Evolutionary conservation across 805 yeast species (phyloP), one percentile per base, ranked within the genome.

Genomic region (Kregervanrija pseudodelftensis): DNA sequence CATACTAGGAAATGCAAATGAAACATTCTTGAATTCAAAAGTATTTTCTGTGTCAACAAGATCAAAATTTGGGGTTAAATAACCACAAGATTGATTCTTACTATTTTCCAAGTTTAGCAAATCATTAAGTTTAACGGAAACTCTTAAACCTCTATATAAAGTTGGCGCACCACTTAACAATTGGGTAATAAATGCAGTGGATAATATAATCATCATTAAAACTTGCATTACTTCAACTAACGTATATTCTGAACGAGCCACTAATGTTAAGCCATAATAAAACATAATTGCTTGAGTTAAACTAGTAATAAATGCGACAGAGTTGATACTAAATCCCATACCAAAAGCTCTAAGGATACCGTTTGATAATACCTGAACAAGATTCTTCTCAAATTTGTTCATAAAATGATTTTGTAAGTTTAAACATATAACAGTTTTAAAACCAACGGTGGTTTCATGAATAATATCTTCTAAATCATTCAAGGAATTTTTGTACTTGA

Each of bases 241-340:
- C 0, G 76, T 56, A 57, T 87, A 88, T 39, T 75, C 76, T 0
- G 69, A 71, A 1, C 57, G 51, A 0, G 83, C 77, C 1, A 88
- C 82, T n/a, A 93, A 68, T 39, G 67, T 65, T 69, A 89, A 69
- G 0, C 97, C 97, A 58, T 82, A 89, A 61, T 78, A 90, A 5
- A 88, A 66, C n/a, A 90, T 59, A 1, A 86, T 66, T 2, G 87
- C 82, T 47, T 89, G 88, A 1, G 88, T 79, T 11, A 77, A 59
- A 36, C 78, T 73, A 0, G 77, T 65, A 36, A 84, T 62, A 11
- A 82, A 59, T 40, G 71, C 74, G 3, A 79, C 70, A 1, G 77
- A 42, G 0, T 93, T 80, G 22, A 79, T 68, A 0, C 93, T 90
- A 41, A 81, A 58, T 0, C 95, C 95, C 1, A 83, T 73, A 8